phyloP scores from a whole-genome alignment of 805 yeast genomes.

The Yamadazyma philogaea region DNA sequence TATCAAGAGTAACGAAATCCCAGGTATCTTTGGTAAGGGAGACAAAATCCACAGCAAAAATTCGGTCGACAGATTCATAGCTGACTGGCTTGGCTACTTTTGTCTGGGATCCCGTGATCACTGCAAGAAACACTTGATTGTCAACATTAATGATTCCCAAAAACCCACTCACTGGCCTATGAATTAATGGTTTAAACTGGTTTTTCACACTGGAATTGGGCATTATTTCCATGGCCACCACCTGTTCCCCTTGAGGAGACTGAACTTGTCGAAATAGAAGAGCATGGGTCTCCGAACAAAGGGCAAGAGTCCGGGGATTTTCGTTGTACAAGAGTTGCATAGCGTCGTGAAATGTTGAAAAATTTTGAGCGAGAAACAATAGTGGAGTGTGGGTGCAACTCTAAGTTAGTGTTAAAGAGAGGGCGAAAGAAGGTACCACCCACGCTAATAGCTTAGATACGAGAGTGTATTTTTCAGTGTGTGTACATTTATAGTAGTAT shows the following conservation, averaged over 20 bases:
- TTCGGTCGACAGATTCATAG: conserved; percentile 74
- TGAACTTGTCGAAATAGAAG: conserved; percentile 24
- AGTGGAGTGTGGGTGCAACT: background rate
- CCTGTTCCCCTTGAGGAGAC: conserved; percentile 17
- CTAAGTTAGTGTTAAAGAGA: background rate
- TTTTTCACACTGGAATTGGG: conserved; percentile 33
- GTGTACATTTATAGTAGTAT: too few species aligned
- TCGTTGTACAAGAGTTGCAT: conserved; percentile 34
- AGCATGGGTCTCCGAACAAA: conserved; percentile 29
- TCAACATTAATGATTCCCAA: conserved; percentile 76
- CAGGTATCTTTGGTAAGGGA: conserved; percentile 69
- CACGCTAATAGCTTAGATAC: too few species aligned
- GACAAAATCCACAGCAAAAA: conserved; percentile 82
- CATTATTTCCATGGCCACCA: conserved; percentile 46
- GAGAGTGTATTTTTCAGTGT: too few species aligned
- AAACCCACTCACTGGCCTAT: conserved; percentile 56
- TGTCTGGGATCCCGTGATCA: conserved; percentile 65
- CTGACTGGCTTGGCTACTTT: conserved; percentile 82
- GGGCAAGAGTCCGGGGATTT: conserved; percentile 29
- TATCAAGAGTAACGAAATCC: conserved; percentile 74
- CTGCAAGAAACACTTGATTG: conserved; percentile 66
- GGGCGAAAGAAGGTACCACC: too few species aligned
- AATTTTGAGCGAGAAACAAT: conserved; percentile 1
- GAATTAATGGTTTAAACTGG: conserved; percentile 37
- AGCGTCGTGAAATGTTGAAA: background rate